Conservation (phyloP, 1,284 basidiomycete genomes). For the Tremellales sp. region DNA sequence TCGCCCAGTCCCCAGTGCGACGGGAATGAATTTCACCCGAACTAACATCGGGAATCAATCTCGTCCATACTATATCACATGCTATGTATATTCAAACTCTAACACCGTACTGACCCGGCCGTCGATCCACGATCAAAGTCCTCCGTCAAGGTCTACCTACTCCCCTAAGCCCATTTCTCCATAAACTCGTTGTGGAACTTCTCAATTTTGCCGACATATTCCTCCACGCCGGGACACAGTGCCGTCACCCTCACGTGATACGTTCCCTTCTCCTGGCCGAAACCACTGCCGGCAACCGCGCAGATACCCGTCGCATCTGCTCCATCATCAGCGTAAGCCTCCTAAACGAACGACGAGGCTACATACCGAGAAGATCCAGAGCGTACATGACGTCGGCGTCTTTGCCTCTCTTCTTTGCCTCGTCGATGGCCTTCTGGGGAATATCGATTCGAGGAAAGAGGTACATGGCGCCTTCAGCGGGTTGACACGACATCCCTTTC, state of each 20-base stretch:
- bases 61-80: no score
- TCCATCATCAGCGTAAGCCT: background rate
- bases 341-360: background rate
- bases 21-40: background rate
- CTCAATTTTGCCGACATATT: conserved; percentile 80
- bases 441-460: conserved; percentile 74
- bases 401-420: conserved; percentile 67
- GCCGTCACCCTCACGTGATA: conserved; percentile 85
- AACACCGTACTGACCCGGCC: no score
- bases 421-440: conserved; percentile 65
- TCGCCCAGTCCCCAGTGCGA: no score
- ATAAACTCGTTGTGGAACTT: conserved; percentile 76
- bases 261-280: conserved; percentile 83
- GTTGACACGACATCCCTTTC: conserved; percentile 77
- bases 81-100: no score
- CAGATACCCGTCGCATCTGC: conserved; percentile 81
- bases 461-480: conserved; percentile 81
- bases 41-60: background rate
- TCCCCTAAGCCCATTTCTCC: conserved; percentile 57
- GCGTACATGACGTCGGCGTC: conserved; percentile 85
- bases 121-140: no score
- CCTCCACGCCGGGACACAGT: conserved; percentile 76
- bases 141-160: no score
- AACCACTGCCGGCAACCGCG: conserved; percentile 85
- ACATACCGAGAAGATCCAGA: conserved; percentile 63